Percentiles rank a stretch among this genome's conserved stretches.
Conservation (phyloP, 2,329 filamentous ascomycete species). For the Aureobasidium sp. region DNA sequence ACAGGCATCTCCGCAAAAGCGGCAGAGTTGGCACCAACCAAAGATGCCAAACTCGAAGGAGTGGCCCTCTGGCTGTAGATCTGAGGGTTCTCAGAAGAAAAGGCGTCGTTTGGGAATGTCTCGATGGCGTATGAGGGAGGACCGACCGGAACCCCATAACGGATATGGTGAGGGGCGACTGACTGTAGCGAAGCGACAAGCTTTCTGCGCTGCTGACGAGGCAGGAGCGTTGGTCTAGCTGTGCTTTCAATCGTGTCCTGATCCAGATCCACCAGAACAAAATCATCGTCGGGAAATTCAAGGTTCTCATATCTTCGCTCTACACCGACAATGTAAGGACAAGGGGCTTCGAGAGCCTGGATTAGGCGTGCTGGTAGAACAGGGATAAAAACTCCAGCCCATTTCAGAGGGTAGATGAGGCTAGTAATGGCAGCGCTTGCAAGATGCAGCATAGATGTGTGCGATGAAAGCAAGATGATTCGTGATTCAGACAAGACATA, state of each 20-base stretch:
- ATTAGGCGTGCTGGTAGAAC: constrained; percentile 80
- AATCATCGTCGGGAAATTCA: constrained; percentile 88
- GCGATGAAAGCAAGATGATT: constrained; percentile 92
- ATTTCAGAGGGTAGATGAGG: constrained; percentile 82
- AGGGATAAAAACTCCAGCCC: constrained; percentile 91
- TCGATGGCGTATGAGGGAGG: constrained; percentile 91
- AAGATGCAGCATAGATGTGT: constrained; percentile 92
- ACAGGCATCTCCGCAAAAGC: constrained; percentile 58
- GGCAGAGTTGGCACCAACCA: constrained; percentile 82
- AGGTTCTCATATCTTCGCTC: constrained; percentile 84
- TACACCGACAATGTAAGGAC: constrained; percentile 94
- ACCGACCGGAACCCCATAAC: constrained; percentile 78
- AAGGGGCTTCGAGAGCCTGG: constrained; percentile 87
- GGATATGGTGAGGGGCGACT: constrained; percentile 81
- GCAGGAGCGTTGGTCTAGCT: constrained; percentile 66
- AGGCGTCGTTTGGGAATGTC: constrained; percentile 83
- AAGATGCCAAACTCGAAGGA: constrained; percentile 70
- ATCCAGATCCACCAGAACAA: constrained; percentile 89
- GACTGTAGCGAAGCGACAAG: constrained; percentile 80
- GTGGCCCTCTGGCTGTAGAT: constrained; percentile 68
- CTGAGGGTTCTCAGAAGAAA: constrained; percentile 76
- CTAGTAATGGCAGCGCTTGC: constrained; percentile 81
- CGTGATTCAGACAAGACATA: constrained; percentile 88
- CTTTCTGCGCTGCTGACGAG: constrained; percentile 84
- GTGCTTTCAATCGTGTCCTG: constrained; percentile 85